phyloP scores from a whole-genome alignment of 768 basidiomycete genomes.

The Leccinum uliginosum region DNA sequence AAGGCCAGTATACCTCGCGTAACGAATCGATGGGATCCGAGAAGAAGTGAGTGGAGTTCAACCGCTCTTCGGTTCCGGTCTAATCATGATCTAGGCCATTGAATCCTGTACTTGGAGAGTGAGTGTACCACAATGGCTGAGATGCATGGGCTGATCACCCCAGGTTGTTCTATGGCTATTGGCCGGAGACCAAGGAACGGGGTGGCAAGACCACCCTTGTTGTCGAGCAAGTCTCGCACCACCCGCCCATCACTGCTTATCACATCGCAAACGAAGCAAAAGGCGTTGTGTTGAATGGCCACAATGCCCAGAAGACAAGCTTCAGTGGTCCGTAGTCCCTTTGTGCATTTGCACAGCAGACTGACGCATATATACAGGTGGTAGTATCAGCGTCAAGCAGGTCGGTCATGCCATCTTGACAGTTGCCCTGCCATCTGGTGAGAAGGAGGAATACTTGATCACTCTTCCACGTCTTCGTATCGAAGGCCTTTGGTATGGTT shows the following conservation, averaged over 20 bases:
- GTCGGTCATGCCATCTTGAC: conserved; percentile 89
- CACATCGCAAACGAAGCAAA: conserved; percentile 78
- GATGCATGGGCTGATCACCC: conserved; percentile 1
- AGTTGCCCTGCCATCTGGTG: conserved; percentile 53
- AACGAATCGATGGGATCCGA: conserved; percentile 96
- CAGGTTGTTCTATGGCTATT: conserved; percentile 83
- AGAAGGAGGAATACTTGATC: conserved; percentile 74
- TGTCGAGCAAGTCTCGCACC: conserved; percentile 96
- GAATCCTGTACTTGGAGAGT: conserved; percentile 95
- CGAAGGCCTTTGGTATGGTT: conserved; percentile 88
- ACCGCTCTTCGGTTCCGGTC: conserved; percentile 5
- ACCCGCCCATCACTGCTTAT: conserved; percentile 86
- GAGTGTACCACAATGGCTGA: conserved; percentile 29
- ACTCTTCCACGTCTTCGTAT: conserved; percentile 90
- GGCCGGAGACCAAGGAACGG: conserved; percentile 65
- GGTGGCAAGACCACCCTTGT: conserved; percentile 80
- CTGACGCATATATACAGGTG: conserved; percentile 36
- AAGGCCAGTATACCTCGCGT: conserved; percentile 91
- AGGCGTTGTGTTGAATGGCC: conserved; percentile 74
- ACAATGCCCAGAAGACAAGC: conserved; percentile 93
- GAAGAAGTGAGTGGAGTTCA: conserved; percentile 70
- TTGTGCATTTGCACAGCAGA: neutral
- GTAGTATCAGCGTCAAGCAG: conserved; percentile 85
- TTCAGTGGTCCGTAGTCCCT: conserved; percentile 59
- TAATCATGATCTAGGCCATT: conserved; percentile 58